Percentiles rank a stretch among this genome's conserved stretches.
phyloP scores from a whole-genome alignment of 768 basidiomycete species.

The Leccinellum rugosiceps region DNA sequence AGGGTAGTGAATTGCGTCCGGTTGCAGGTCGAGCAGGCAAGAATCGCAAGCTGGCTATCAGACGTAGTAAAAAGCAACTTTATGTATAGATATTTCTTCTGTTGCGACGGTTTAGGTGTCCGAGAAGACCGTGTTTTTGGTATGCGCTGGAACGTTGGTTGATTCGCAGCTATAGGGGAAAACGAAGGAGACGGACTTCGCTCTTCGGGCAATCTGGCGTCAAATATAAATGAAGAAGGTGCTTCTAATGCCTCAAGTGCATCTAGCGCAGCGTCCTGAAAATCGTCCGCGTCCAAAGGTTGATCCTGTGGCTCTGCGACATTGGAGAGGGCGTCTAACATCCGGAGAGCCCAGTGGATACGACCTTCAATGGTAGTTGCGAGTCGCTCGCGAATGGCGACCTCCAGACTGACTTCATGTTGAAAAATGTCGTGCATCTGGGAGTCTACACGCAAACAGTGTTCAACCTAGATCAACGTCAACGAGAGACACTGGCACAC shows the following conservation, averaged over 20 bases:
- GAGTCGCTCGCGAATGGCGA: conserved; percentile 40
- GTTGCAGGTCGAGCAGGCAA: conserved; percentile 42
- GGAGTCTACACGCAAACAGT: conserved; percentile 9
- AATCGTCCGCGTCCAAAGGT: conserved; percentile 27
- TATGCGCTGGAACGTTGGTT: conserved; percentile 14
- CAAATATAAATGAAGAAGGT: conserved; percentile 37
- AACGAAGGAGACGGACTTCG: conserved; percentile 22
- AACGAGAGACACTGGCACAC: conserved; percentile 10
- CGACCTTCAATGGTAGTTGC: conserved; percentile 42
- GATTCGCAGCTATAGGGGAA: conserved; percentile 14
- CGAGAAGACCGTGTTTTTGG: conserved; percentile 28
- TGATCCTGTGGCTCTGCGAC: conserved; percentile 13
- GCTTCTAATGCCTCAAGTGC: conserved; percentile 41
- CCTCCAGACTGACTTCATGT: conserved; percentile 41
- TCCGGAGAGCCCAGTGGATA: conserved; percentile 44
- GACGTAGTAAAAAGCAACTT: conserved; percentile 31
- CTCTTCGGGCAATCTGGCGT: conserved; percentile 21
- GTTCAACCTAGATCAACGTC: not conserved
- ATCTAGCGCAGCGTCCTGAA: conserved; percentile 41
- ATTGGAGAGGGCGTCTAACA: conserved; percentile 35
- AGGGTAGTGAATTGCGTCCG: conserved; percentile 49
- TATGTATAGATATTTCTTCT: conserved; percentile 41
- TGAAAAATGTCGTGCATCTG: conserved; percentile 11
- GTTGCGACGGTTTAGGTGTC: conserved; percentile 25
- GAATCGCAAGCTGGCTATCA: conserved; percentile 30